Base-by-base conservation (phyloP, 257 asterid genomes). In the Solanum habrochaites region DNA sequence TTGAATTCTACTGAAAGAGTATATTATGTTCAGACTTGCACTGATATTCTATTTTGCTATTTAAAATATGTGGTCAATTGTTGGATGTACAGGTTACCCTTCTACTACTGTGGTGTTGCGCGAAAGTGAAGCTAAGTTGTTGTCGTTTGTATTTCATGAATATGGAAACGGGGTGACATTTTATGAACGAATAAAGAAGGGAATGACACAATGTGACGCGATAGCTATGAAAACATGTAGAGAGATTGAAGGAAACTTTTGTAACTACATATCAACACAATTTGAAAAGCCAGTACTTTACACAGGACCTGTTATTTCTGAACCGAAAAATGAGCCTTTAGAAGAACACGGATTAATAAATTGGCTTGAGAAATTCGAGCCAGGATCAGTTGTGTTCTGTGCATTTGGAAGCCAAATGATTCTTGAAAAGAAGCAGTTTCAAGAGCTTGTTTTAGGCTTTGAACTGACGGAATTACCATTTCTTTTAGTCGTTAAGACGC, bases 201-300 rank as follows among this genome's bases (percentile, higher is more conserved):
- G 82, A 11, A 13, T 74, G 69, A 69, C 74, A 69, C 58, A 27
- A 0, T 77, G 88, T 11, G 89, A 90, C 13, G 86, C 90, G 4
- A 83, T 86, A 40, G 86, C 75, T 11, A 20, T 86, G 8, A 70
- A 86, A 69, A 81, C 90, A 4, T 88, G 89, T 31, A 11, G 77
- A 29, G 92, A 90, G 58, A 20, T 88, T 27, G 92, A 90, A 47
- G 92, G 89, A 12, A 39, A 39, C 20, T 82, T 82, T 14, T 86
- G 91, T n/a, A 82, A 86, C 13, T 90, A 82, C 84, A 20, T 83
- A 32, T 29, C 49, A 8, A 67, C 37, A 4, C 47, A 67, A 23
- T 75, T 37, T 18, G 25, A 8, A 15, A 90, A 70, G 25, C 90
- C 88, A 1, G 86, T 90, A 16, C 60, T 88, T 6, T 72, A 83